Evolutionary conservation across 164 flowering plant species (phyloP).

Genomic region (Liriodendron chinense): DNA sequence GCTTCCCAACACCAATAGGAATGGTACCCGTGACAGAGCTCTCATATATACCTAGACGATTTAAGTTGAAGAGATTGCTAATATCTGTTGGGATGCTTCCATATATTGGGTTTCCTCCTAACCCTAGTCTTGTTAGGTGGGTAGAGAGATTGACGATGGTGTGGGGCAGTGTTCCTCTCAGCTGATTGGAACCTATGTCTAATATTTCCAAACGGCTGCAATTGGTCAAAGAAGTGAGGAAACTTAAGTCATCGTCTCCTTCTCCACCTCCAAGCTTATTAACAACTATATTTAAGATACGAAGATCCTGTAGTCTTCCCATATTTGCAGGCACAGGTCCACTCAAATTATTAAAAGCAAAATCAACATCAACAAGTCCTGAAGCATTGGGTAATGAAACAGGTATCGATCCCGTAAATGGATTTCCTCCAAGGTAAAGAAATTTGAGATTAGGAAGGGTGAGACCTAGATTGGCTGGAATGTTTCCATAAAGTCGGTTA

Average conservation of each 20-base stretch:
- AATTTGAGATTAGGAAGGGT: slow-evolving; percentile 30
- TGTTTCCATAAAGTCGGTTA: slow-evolving; percentile 23
- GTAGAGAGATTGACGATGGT: slow-evolving; percentile 50
- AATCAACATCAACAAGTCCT: slow-evolving; percentile 24
- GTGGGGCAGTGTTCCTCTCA: slow-evolving; percentile 41
- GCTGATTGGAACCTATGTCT: slow-evolving; percentile 32
- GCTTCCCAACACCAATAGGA: slow-evolving; percentile 25
- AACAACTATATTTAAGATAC: background rate
- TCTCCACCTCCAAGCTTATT: background rate
- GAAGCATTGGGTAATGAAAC: slow-evolving; percentile 40
- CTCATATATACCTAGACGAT: slow-evolving; percentile 25
- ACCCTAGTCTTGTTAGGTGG: slow-evolving; percentile 25
- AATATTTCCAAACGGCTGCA: slow-evolving; percentile 28
- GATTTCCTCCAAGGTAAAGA: slow-evolving; percentile 27
- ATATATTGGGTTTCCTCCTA: slow-evolving; percentile 22
- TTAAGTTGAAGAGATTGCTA: slow-evolving; percentile 22
- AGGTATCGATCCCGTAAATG: slow-evolving; percentile 44
- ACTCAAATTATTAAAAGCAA: slow-evolving; percentile 26
- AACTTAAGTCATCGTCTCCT: slow-evolving; percentile 22
- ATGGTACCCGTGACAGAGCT: slow-evolving; percentile 19
- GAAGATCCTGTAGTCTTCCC: background rate
- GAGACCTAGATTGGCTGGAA: slow-evolving; percentile 11
- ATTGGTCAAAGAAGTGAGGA: slow-evolving; percentile 33
- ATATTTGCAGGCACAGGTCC: slow-evolving; percentile 4
- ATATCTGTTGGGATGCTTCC: slow-evolving; percentile 41